phyloP scores from a whole-genome alignment of 2,329 filamentous ascomycete genomes.

The Aspergillus fijiensis region DNA sequence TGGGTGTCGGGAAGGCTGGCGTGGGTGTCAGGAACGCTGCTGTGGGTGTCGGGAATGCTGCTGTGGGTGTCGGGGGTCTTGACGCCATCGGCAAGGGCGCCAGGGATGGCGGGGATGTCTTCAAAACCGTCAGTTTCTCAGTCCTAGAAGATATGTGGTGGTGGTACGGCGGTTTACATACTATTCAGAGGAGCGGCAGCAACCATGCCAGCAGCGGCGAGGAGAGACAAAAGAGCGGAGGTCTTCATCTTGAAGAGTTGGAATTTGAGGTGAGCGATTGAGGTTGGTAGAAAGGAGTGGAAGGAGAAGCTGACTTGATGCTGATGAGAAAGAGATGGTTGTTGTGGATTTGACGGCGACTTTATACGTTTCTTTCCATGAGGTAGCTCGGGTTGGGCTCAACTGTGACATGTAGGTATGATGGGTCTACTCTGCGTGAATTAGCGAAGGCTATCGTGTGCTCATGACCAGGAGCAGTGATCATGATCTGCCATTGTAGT shows the following conservation, averaged over 20 bases:
- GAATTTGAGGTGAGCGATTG: not conserved
- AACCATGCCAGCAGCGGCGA: constrained; percentile 5
- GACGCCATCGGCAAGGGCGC: too few relatives aligned
- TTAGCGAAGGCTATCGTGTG: not conserved
- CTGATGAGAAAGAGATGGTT: not conserved
- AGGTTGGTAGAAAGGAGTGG: not conserved
- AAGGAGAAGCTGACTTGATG: constrained; percentile 4
- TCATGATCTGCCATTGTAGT: not conserved
- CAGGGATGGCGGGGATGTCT: too few relatives aligned
- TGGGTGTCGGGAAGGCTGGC: too few relatives aligned
- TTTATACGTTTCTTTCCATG: not conserved
- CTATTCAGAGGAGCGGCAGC: not conserved
- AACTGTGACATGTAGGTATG: not conserved
- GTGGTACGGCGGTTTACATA: too few relatives aligned
- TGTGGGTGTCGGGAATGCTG: too few relatives aligned
- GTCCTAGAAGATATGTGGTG: too few relatives aligned
- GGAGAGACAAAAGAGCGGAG: constrained; percentile 6
- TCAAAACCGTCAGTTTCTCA: too few relatives aligned
- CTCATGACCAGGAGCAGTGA: not conserved
- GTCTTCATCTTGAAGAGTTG: constrained; percentile 8
- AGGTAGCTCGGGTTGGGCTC: not conserved
- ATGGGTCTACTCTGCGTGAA: not conserved
- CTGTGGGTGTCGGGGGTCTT: too few relatives aligned
- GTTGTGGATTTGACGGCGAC: not conserved
- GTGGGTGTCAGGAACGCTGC: too few relatives aligned